Evolutionary conservation across 495 filamentous ascomycete genomes (phyloP), one percentile per base, ranked within the genome.

Genomic region (Hypoxylon crocopeplum): DNA sequence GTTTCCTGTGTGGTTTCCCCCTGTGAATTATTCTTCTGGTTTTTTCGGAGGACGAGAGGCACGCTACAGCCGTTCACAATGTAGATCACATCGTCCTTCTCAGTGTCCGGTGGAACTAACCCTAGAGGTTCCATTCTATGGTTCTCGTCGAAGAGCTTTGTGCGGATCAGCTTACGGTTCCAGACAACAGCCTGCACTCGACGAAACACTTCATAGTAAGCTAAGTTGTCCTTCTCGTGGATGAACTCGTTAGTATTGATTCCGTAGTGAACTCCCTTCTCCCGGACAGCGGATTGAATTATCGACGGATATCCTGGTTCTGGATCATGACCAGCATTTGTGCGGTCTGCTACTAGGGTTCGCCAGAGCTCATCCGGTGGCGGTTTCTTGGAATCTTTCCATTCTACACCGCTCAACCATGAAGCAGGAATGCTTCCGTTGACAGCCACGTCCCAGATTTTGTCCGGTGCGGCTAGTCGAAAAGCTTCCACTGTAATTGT

Each of bases 301-400:
- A 44, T 42, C 29, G 25, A 34, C 1, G 58, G 30, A 22, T 55
- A 62, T 21, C 49, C 37, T 29, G 49, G 58, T 13, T 56, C 49
- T n/a, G 59, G 54, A 11, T 53, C 39, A 22, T 19, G 37, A 24
- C 56, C 50, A 8, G 44, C 36, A 5, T 30, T 20, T 13, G 36
- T 63, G 21, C 64, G 52, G 15, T 70, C 47, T 19, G 65, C 67
- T 19, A 70, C 67, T 12, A 70, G 16, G 2, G 64, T 70, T 24
- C 61, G 60, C 67, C 64, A 68, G 46, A 68, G 45, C 19, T 53
- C 44, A 17, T 69, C 63, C 5, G 59, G 47, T 10, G 59, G 55
- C 8, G 25, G 33, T 2, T 51, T 13, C 38, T 50, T 36, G 12
- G 29, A 17, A 16, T 54, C 46, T 7, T 19, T 37, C 57, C 61